phyloP scores from a whole-genome alignment of 2,329 filamentous ascomycete species.

The Sclerotinia glacialis region DNA sequence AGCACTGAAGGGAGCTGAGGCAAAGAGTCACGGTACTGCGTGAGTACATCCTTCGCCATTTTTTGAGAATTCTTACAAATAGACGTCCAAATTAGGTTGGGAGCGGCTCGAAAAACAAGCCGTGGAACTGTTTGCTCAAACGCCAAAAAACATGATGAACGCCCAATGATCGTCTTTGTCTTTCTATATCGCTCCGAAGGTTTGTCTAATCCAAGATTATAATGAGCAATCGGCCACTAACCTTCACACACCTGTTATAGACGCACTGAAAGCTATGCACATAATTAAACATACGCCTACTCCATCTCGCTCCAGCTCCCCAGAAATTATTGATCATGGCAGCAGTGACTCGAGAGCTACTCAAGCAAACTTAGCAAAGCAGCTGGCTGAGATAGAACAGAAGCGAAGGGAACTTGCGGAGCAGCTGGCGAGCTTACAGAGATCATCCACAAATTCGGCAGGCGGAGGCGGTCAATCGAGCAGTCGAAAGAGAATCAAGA shows the following conservation, averaged over 20 bases:
- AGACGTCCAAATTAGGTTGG: not conserved
- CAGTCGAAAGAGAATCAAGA: not conserved
- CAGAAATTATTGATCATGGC: not conserved
- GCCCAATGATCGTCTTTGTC: not conserved
- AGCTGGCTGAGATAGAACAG: no score
- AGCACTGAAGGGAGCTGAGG: conserved; percentile 26
- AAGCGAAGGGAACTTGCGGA: no score
- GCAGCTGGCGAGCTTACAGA: not conserved
- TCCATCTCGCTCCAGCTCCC: conserved; percentile 1
- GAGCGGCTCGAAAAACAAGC: not conserved
- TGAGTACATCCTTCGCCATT: conserved; percentile 15
- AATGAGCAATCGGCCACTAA: not conserved
- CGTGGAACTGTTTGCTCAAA: conserved; percentile 8
- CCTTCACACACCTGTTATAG: not conserved
- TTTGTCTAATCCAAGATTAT: not conserved
- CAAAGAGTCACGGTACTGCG: conserved; percentile 28
- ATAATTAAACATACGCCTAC: not conserved
- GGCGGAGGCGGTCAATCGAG: not conserved
- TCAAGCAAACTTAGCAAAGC: not conserved
- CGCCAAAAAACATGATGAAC: not conserved
- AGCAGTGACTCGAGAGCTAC: not conserved
- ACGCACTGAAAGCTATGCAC: not conserved
- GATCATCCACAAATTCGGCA: not conserved
- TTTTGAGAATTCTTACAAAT: not conserved
- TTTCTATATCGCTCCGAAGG: conserved; percentile 18